Base-by-base conservation (phyloP, 768 basidiomycete genomes). In the Mycena floridula region DNA sequence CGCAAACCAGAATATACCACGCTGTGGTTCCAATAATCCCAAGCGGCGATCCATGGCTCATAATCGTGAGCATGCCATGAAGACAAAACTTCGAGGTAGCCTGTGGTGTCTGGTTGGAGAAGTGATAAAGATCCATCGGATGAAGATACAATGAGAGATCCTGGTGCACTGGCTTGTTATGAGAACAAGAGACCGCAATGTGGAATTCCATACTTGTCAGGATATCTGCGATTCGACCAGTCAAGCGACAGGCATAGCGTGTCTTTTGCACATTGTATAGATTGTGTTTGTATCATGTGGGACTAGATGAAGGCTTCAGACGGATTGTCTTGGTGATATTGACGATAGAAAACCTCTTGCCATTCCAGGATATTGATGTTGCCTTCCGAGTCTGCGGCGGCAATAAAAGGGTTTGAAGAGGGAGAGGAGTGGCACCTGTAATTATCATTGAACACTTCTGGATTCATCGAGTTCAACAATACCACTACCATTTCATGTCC, bases 401-500 rank as follows among this genome's bases (percentile, higher is more conserved):
- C 90, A 7, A 96, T 65, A 4, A 79, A 46, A 0, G n/a, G n/a
- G n/a, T n/a, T n/a, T n/a, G n/a, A n/a, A n/a, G 68, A 57, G 3
- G 59, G 43, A 8, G 64, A 63, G 57, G 68, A 65, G 60, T 84
- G 81, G 53, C 80, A 83, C 85, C 83, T 86, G 51, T 15, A 40
- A 25, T 28, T 36, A 18, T 32, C 13, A 44, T 13, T 18, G 16
- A 15, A 44, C 2, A 36, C 13, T 4, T 39, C n/a, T 39, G n/a
- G 15, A 39, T 13, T 16, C n/a, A 39, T n/a, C n/a, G n/a, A n/a
- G n/a, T n/a, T n/a, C n/a, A n/a, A n/a, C n/a, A n/a, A n/a, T n/a
- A n/a, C n/a, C n/a, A n/a, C 53, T 56, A 93, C 96, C 96, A 99
- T 73, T 97, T 97, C 77, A 92, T 81, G 60, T 99, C 96, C 21